Evolutionary conservation across 768 basidiomycete species (phyloP).

Genomic region (Glaciozyma martinii): DNA sequence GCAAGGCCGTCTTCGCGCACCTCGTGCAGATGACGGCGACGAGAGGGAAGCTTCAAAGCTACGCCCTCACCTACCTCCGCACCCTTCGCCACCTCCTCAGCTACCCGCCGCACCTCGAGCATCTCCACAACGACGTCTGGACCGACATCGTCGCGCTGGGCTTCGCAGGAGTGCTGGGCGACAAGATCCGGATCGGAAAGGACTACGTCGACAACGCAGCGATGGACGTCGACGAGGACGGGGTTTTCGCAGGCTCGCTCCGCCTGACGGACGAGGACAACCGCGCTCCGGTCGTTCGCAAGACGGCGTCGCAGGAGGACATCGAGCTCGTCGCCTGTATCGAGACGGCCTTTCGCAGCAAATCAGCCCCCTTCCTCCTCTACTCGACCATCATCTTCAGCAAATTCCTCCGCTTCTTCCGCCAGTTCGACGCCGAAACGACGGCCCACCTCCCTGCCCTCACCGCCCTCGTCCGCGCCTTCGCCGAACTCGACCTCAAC

Average conservation of each 20-base stretch:
- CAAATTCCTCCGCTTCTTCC: constrained; percentile 57
- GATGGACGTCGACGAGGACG: constrained; percentile 38
- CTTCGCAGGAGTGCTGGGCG: constrained; percentile 69
- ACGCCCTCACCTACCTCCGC: constrained; percentile 74
- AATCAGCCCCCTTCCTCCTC: constrained; percentile 53
- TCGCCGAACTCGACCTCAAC: constrained; percentile 67
- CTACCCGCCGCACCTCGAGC: constrained; percentile 68
- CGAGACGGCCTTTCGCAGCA: constrained; percentile 52
- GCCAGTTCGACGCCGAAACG: constrained; percentile 59
- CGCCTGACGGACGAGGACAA: not conserved
- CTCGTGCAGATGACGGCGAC: constrained; percentile 54
- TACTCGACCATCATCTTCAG: constrained; percentile 49
- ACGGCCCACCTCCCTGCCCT: constrained; percentile 71
- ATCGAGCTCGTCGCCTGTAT: constrained; percentile 62
- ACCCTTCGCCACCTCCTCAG: constrained; percentile 57
- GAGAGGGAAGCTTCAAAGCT: constrained; percentile 49
- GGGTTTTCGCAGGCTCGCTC: not conserved
- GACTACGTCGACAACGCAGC: constrained; percentile 34
- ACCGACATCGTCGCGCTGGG: constrained; percentile 55
- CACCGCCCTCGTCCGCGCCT: constrained; percentile 51
- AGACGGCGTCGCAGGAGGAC: constrained; percentile 41
- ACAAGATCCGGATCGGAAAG: constrained; percentile 38
- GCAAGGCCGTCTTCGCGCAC: constrained; percentile 56
- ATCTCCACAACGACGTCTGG: constrained; percentile 60
- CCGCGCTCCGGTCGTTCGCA: not conserved